Base-by-base conservation (phyloP, 768 basidiomycete species). In the Pulveroboletus sp. region DNA sequence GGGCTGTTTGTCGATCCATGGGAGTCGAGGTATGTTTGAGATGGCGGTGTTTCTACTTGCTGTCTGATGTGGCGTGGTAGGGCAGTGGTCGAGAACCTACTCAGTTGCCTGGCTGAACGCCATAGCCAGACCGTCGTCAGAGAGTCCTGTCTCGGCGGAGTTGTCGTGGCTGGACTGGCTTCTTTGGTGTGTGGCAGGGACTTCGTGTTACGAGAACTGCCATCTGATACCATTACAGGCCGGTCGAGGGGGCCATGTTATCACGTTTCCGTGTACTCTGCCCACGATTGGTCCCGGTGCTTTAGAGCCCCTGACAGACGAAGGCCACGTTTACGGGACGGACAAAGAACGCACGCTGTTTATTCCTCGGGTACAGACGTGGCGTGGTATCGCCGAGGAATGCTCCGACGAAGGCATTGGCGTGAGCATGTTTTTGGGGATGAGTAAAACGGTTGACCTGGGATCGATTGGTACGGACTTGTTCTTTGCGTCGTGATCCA, bases 351-450 rank as follows among this genome's bases (percentile, higher is more conserved):
- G 79, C 57, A 72, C 75, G 0, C 70, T 97, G n/a, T 95, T 89
- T 62, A 63, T 72, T 13, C 85, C 94, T 14, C 85, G 90, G n/a
- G 82, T 84, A 51, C 73, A 80, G 6, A 73, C 78, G 24, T 99
- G 95, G 92, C 76, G 78, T 33, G 80, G 85, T 6, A 78, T 93
- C 7, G 94, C 83, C 8, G 90, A 94, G 59, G 90, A 94, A 63
- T 89, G 89, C 59, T 90, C 87, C 2, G 86, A 91, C 50, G 82
- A 86, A 47, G 97, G 97, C 19, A 80, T 98, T 23, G 94, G 92
- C 2, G 84, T 97, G 49, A 93, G 84, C 63, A 75, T 93, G 69
- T 94, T 97, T 70, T 72, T 97, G 19, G 88, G 88, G 23, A 90
- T 89, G 50, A 78, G 69, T 53, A 81, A 81, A 63, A 85, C 81